Base-by-base conservation (phyloP, 1,139 yeast species). In the Pichia sp. region DNA sequence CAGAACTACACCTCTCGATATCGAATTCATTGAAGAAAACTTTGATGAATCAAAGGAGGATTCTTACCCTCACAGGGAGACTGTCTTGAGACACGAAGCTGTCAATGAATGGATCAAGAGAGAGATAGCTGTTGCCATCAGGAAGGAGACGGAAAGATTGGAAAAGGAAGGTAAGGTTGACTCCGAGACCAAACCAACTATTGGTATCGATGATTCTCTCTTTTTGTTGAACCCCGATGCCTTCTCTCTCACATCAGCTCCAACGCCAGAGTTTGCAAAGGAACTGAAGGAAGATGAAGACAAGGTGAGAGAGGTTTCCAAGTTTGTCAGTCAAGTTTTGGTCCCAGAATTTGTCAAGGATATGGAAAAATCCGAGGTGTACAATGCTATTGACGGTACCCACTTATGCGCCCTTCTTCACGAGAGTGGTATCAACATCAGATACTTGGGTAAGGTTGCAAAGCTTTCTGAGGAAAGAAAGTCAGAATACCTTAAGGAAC, bases 91-190 rank as follows among this genome's bases (percentile, higher is more conserved):
- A 64, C 79, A 77, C 44, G 97, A 91, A 62, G 91, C 95, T 11
- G 76, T 91, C 35, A 88, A 80, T 50, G 85, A 79, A 51, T 88
- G 95, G 95, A 86, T 94, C 82, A 74, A 74, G 53, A 62, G 75
- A 47, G 75, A 79, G 52, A 71, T 80, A 9, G 74, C 82, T 16
- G 70, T 66, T 18, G 69, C 74, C 33, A 60, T 55, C 46, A 73
- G 72, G 49, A 60, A 56, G 2, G 75, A 74, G 47, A 63, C 77
- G 23, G 77, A 70, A 34, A 59, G 58, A 35, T 56, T 70, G 33
- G 81, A 72, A 45, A 40, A 48, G 8, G 42, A 47, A 24, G 51
- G 43, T 17, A 45, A 49, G 6, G 39, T 45, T 11, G 43, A 34
- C 12, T 37, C 50, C 40, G 48, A 49, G 32, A 56, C 17, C 58